Base-by-base conservation (phyloP, 2,329 filamentous ascomycete genomes). In the Chrysoporthe deuterocubensis region DNA sequence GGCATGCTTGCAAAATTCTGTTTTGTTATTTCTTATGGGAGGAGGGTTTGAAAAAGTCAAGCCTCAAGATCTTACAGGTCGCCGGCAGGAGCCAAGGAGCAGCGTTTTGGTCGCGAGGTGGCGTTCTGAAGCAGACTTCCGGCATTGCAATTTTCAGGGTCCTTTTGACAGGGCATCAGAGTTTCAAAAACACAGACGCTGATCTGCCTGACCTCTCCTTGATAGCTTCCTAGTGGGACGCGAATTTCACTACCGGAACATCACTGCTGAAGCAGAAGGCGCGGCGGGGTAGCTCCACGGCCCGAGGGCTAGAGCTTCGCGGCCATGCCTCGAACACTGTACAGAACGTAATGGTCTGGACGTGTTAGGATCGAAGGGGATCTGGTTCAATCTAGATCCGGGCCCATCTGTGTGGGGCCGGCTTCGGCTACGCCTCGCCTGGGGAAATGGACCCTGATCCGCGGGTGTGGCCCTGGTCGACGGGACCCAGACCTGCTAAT, bases 381-480 rank as follows among this genome's bases (percentile, higher is more conserved):
- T 46, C 65, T 64, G 57, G 65, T 50, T 67, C 60, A 52, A 62
- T 62, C 63, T 67, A 61, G 64, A 58, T 62, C 60, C 61, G 26
- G 63, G 59, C n/a, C 59, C 63, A 68, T 68, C 26, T 57, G 43
- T 52, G 65, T 62, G 64, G 64, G n/a, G 46, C 43, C 21, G 34
- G 52, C 42, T 37, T 48, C 26, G 57, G 32, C 56, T 43, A 43
- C 57, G 40, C 37, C 40, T 26, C 8, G 48, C 50, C 42, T 42
- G 37, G 40, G 40, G 54, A 44, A 21, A 2, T 16, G 44, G 60
- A 34, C 26, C 16, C 32, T 37, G 34, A 48, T 50, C 50, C 52
- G 50, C 62, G 46, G 26, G 18, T 43, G 43, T 42, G 58, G 65
- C 42, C 65, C 50, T 46, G 59, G 59, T 62, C 18, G 59, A 52